phyloP scores from a whole-genome alignment of 2,329 filamentous ascomycete genomes.

The Paraphoma sp. region DNA sequence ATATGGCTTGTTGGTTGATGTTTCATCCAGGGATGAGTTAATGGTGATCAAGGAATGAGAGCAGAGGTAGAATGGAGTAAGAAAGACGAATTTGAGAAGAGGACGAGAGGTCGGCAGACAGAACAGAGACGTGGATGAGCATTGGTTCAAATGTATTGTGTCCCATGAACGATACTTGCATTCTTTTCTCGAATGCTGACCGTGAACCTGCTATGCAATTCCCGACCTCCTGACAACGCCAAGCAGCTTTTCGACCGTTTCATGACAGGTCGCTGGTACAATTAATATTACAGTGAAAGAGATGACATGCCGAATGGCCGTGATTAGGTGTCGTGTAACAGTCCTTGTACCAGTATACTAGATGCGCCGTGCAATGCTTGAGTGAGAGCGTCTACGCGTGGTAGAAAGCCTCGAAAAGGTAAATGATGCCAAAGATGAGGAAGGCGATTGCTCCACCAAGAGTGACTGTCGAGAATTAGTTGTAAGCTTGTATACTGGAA shows the following conservation, averaged over 20 bases:
- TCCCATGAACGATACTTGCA: background rate
- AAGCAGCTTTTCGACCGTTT: constrained; percentile 1
- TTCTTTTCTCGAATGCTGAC: background rate
- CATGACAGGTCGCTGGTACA: constrained; percentile 11
- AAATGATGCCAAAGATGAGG: constrained; percentile 89
- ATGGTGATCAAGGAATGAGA: too few relatives aligned
- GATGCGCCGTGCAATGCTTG: constrained; percentile 33
- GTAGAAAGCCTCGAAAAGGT: constrained; percentile 80
- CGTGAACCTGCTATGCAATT: background rate
- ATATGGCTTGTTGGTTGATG: too few relatives aligned
- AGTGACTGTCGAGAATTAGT: constrained; percentile 69
- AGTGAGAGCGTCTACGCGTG: constrained; percentile 41
- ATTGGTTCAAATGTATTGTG: too few relatives aligned
- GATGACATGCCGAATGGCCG: constrained; percentile 2
- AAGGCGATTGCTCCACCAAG: constrained; percentile 91
- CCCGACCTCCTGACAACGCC: background rate
- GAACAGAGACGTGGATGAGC: too few relatives aligned
- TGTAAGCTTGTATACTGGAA: background rate
- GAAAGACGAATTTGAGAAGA: too few relatives aligned
- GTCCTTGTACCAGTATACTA: constrained; percentile 9
- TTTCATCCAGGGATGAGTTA: too few relatives aligned
- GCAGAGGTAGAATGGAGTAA: too few relatives aligned
- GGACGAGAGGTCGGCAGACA: too few relatives aligned
- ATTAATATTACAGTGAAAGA: constrained; percentile 36
- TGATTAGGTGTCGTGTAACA: constrained; percentile 20